These are phyloP conservation scores for Fusarium coicis DNA, from an alignment of 2,329 filamentous ascomycete genomes.

Conservation along the genomic window DNA sequence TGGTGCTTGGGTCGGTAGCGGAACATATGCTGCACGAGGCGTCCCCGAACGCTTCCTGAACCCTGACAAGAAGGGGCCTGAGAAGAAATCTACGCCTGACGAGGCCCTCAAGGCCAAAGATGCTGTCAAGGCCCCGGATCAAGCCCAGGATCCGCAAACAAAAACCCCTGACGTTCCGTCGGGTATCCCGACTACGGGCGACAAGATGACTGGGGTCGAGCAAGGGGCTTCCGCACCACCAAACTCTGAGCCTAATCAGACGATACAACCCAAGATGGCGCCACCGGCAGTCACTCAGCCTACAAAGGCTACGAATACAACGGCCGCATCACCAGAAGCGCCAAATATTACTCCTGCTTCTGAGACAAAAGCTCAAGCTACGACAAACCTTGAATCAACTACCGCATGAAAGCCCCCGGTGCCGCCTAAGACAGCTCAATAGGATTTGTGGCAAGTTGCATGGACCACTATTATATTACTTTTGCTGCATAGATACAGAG, in stretches of 20 bases:
- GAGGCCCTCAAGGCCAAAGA: constrained; percentile 33
- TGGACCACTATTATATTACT: background rate
- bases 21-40: constrained; percentile 72
- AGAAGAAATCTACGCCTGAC: constrained; percentile 27
- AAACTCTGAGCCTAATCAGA: constrained; percentile 12
- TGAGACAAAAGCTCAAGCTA: background rate
- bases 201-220: background rate
- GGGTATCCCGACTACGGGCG: background rate
- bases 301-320: constrained; percentile 3
- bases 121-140: constrained; percentile 15
- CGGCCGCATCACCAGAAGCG: constrained; percentile 7
- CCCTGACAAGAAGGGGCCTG: constrained; percentile 47
- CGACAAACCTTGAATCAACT: background rate
- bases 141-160: constrained; percentile 9
- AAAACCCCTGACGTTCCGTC: constrained; percentile 20
- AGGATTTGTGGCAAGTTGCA: background rate
- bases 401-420: background rate
- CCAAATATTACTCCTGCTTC: background rate
- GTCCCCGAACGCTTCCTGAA: constrained; percentile 81
- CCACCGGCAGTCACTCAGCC: constrained; percentile 1
- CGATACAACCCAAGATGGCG: constrained; percentile 4
- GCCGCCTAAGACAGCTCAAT: background rate
- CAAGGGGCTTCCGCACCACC: constrained; percentile 3
- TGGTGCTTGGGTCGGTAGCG: constrained; percentile 83
- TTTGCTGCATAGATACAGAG: background rate